Conservation (phyloP, 2,329 filamentous ascomycete genomes). For the Calonectria naviculata region DNA sequence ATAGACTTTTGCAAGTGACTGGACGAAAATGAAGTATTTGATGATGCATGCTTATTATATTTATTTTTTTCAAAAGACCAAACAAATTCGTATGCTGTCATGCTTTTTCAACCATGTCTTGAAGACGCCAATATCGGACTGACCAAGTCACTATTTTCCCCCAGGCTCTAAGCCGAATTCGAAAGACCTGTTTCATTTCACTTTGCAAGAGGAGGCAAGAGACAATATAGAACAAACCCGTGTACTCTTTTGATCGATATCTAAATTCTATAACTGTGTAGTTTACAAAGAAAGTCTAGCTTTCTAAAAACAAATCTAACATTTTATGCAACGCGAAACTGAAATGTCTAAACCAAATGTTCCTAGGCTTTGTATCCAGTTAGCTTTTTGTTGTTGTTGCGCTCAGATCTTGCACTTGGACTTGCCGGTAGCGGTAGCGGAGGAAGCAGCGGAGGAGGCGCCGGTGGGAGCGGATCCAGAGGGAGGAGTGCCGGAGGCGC, state of each 20-base stretch:
- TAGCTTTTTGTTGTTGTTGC: not conserved
- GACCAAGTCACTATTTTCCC: too few species aligned
- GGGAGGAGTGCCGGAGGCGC: not conserved
- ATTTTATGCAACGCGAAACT: not conserved
- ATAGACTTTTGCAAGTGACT: too few species aligned
- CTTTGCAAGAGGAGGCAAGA: not conserved
- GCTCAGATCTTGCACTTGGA: constrained; percentile 18
- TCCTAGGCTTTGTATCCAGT: not conserved
- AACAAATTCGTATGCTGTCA: too few species aligned
- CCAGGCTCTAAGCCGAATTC: too few species aligned
- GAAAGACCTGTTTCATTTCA: not conserved
- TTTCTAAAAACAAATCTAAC: not conserved
- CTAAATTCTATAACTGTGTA: not conserved
- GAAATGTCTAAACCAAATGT: not conserved
- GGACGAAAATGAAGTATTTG: too few species aligned
- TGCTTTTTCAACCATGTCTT: too few species aligned
- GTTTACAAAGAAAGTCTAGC: not conserved
- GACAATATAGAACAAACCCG: not conserved
- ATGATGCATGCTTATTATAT: too few species aligned
- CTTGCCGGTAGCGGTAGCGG: not conserved
- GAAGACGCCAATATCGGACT: too few species aligned
- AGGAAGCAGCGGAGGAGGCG: not conserved
- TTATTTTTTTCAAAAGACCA: too few species aligned
- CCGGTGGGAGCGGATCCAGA: not conserved
- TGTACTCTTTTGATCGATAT: not conserved